Base-by-base conservation (phyloP, 139 green algal species). In the Trebouxia sp. region DNA sequence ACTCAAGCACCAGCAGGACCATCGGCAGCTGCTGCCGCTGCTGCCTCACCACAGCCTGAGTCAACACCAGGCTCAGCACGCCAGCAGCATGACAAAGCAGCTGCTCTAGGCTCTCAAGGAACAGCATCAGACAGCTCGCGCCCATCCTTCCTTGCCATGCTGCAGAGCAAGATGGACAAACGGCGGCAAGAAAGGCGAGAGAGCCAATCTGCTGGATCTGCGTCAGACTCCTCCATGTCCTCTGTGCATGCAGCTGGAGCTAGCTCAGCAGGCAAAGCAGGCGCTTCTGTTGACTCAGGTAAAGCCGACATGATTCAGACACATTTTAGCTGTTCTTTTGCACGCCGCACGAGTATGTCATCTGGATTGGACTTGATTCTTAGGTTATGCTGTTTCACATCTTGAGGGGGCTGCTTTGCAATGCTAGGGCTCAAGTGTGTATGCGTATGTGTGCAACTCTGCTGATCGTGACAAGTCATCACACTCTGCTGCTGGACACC, bases 81-180 rank as follows among this genome's bases (percentile, higher is more conserved):
- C n/a, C 69, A n/a, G 39, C 24, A 56, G 24, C 41, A 37, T 51
- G 11, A 10, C 26, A 41, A 15, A n/a, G 41, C 22, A 56, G 24
- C 42, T 41, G 69, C 1, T 77, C 37, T 37, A 17, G 35, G 14
- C 67, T 76, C 41, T 38, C 38, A 76, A 37, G 67, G 24, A 51
- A 53, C 67, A 53, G 67, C 41, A 39, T 51, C 69, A 56, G 69
- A 30, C 50, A 28, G 50, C 26, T 72, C 38, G 17, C 69, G 41
- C 39, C 69, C 69, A 41, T 77, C 39, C 15, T 88, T 87, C 39
- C 39, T 88, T 47, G 41, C 50, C 0, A 45, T 77, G 66, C 62
- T 88, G 39, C 77, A 85, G 41, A 65, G 75, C 58, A 83, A 81
- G 24, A 85, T 88, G 80, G 37, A 88, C 45, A 45, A 69, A 65